Percentiles rank a stretch among this genome's conserved stretches.
Evolutionary conservation across 2,329 filamentous ascomycete species (phyloP).

Genomic region (Penicillium sp.): DNA sequence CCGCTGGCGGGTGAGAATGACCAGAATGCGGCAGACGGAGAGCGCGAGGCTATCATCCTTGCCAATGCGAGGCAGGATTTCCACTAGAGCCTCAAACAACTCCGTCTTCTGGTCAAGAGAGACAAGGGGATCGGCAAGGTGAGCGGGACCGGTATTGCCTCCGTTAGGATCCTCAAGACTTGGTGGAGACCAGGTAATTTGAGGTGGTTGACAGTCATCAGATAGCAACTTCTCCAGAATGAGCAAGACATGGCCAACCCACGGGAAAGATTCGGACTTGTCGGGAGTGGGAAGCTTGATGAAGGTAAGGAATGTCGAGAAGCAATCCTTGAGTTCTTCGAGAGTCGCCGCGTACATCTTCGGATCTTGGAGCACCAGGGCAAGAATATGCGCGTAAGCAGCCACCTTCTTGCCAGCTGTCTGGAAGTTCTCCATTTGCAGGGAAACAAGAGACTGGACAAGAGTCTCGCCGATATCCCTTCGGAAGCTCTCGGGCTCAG

Average conservation of each 20-base stretch:
- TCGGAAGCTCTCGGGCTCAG: slow-evolving; percentile 59
- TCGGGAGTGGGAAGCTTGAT: slow-evolving; percentile 65
- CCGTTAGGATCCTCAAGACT: slow-evolving; percentile 48
- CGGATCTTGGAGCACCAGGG: slow-evolving; percentile 79
- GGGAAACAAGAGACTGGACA: slow-evolving; percentile 75
- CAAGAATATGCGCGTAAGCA: slow-evolving; percentile 88
- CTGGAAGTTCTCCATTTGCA: slow-evolving; percentile 60
- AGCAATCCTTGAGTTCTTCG: slow-evolving; percentile 73
- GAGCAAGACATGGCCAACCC: slow-evolving; percentile 87
- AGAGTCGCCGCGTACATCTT: slow-evolving; percentile 78
- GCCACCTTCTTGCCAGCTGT: slow-evolving; percentile 70
- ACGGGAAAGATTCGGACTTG: slow-evolving; percentile 77
- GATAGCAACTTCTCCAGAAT: slow-evolving; percentile 89
- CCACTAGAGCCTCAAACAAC: slow-evolving; percentile 76
- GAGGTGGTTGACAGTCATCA: slow-evolving; percentile 78
- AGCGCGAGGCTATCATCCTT: slow-evolving; percentile 85
- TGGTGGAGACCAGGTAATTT: slow-evolving; percentile 70
- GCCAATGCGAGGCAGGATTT: slow-evolving; percentile 80
- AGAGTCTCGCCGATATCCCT: slow-evolving; percentile 81
- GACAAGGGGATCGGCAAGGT: slow-evolving; percentile 64
- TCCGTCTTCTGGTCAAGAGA: slow-evolving; percentile 65
- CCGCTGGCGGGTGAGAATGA: slow-evolving; percentile 81
- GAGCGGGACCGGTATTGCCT: slow-evolving; percentile 59
- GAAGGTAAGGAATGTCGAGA: slow-evolving; percentile 75
- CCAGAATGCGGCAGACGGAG: slow-evolving; percentile 78